phyloP scores from a whole-genome alignment of 23 red algal species.

The Gracilaria caudata region DNA sequence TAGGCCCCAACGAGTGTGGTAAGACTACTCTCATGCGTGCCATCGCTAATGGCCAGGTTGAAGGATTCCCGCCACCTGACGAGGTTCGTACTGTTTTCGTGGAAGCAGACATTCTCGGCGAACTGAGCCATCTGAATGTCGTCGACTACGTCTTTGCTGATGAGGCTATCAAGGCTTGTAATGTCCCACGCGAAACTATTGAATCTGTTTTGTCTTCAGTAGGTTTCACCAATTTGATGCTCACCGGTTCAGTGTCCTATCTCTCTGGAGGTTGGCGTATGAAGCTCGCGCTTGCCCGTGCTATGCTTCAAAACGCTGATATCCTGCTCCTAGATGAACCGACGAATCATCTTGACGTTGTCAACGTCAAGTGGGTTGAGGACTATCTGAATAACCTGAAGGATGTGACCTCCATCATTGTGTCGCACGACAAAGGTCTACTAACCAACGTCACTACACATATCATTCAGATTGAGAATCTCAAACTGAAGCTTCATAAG shows the following conservation, averaged over 20 bases:
- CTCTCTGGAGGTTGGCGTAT: slow-evolving; percentile 98
- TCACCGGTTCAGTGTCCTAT: slow-evolving; percentile 68
- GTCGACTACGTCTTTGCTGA: slow-evolving; percentile 85
- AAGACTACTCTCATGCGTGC: slow-evolving; percentile 93
- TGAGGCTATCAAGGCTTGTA: slow-evolving; percentile 68
- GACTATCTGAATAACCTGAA: slow-evolving; percentile 81
- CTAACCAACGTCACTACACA: slow-evolving; percentile 85
- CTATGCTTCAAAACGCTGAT: slow-evolving; percentile 94
- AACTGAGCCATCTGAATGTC: slow-evolving; percentile 78
- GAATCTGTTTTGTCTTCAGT: slow-evolving; percentile 67
- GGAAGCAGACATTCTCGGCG: slow-evolving; percentile 87
- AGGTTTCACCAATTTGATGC: slow-evolving; percentile 77
- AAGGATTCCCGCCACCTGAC: slow-evolving; percentile 84
- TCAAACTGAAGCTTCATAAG: slow-evolving; percentile 81
- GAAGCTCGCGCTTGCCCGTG: slow-evolving; percentile 88
- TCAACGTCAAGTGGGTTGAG: slow-evolving; percentile 96
- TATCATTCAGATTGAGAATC: slow-evolving; percentile 92
- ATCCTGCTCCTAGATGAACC: slow-evolving; percentile 97
- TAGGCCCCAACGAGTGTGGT: slow-evolving; percentile 86
- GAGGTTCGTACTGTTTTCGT: slow-evolving; percentile 89
- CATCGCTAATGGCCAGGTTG: slow-evolving; percentile 87
- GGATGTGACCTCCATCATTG: slow-evolving; percentile 87
- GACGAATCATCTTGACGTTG: slow-evolving; percentile 96
- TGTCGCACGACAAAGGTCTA: slow-evolving; percentile 93
- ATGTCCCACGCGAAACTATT: slow-evolving; percentile 64